Evolutionary conservation across 306 rosid genomes (phyloP).

Genomic region (Lupinus albus): DNA sequence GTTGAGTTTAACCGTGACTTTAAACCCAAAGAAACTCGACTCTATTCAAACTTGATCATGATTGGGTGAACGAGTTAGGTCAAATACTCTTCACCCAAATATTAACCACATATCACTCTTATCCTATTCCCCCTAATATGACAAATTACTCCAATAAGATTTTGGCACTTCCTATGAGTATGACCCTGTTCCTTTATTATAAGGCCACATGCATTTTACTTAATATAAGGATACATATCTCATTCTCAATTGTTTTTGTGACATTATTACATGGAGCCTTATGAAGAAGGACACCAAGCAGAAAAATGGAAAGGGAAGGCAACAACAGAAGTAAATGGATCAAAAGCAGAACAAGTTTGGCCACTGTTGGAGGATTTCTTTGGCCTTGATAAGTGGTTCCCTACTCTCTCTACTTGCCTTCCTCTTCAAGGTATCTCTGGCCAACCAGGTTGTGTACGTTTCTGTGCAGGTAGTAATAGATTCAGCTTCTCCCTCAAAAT

Average conservation of each 20-base stretch:
- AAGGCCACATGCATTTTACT: neutral
- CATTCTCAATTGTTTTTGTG: conserved; percentile 1
- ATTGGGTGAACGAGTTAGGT: no score
- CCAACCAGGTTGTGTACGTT: conserved; percentile 54
- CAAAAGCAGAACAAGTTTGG: conserved; percentile 55
- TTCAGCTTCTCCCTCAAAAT: no score
- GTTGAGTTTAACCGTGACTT: no score
- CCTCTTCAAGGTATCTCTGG: conserved; percentile 50
- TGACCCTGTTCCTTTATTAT: no score
- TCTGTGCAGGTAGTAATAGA: conserved; percentile 49
- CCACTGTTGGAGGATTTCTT: conserved; percentile 63
- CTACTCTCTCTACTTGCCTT: conserved; percentile 52
- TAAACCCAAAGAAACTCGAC: no score
- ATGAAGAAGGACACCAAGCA: conserved; percentile 5
- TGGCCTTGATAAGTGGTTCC: conserved; percentile 64
- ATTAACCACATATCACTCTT: no score
- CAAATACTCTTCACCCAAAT: no score
- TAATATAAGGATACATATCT: neutral
- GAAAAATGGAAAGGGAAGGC: conserved; percentile 59
- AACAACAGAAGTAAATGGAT: conserved; percentile 36
- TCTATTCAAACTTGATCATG: no score
- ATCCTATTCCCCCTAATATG: no score
- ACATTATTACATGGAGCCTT: conserved; percentile 10
- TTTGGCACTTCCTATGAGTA: no score
- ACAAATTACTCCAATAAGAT: no score